phyloP scores from a whole-genome alignment of 768 basidiomycete species.

The Paxillus involutus region DNA sequence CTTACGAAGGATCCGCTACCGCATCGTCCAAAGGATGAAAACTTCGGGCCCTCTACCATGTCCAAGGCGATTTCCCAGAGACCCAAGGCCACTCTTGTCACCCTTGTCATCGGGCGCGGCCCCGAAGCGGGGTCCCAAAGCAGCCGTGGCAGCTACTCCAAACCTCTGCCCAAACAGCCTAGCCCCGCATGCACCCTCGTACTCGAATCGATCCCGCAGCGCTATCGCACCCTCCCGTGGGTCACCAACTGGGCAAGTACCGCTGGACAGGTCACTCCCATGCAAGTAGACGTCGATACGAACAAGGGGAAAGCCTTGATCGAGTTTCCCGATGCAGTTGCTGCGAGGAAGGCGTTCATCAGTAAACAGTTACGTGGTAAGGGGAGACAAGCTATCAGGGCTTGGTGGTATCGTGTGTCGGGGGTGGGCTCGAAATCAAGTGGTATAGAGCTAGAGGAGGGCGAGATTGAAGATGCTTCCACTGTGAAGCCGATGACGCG shows the following conservation, averaged over 20 bases:
- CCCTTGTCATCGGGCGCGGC: constrained; percentile 42
- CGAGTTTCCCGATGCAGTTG: constrained; percentile 46
- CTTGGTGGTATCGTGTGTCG: constrained; percentile 15
- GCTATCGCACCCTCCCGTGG: constrained; percentile 42
- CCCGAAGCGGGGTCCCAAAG: constrained; percentile 45
- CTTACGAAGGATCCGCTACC: not conserved
- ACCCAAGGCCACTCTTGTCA: constrained; percentile 8
- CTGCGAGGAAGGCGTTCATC: constrained; percentile 47
- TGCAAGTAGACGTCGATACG: constrained; percentile 42
- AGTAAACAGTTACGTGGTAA: constrained; percentile 42
- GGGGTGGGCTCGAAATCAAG: not conserved
- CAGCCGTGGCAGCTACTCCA: constrained; percentile 47
- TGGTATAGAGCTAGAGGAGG: constrained; percentile 13
- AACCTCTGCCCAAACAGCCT: constrained; percentile 29
- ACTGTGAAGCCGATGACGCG: not conserved
- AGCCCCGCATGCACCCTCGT: constrained; percentile 53
- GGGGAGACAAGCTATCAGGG: constrained; percentile 11
- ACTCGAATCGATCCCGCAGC: constrained; percentile 55
- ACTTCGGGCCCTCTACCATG: not conserved
- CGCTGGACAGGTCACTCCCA: constrained; percentile 38
- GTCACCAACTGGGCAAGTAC: constrained; percentile 43
- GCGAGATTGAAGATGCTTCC: constrained; percentile 7
- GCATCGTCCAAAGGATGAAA: not conserved
- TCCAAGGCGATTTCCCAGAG: constrained; percentile 8
- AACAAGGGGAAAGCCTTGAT: constrained; percentile 47